Base-by-base conservation (phyloP, 306 rosid genomes). In the Vicia villosa region DNA sequence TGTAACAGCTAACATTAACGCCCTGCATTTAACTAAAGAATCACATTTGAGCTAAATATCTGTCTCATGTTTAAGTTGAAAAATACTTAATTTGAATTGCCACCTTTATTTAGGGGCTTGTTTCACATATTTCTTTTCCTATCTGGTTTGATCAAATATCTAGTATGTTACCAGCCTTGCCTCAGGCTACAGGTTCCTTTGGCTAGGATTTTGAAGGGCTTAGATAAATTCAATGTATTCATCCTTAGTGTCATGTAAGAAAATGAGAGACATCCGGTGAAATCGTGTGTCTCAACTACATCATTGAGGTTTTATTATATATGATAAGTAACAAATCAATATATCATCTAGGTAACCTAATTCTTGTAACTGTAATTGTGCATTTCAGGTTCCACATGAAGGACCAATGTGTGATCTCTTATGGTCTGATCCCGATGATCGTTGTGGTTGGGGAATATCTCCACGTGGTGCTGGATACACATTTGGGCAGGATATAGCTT, bases 381-480 rank as follows among this genome's bases (percentile, higher is more conserved):
- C 66, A 40, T 74, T 81, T 37, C 85, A 93, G 98, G 97, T 93
- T 79, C 98, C 98, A 3, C 98, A 93, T 49, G 98, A 93, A 83
- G 98, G 98, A 57, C 98, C 97, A 3, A 93, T 93, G 98, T 93
- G 98, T 47, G 98, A 93, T 73, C 96, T 93, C 68, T 81, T 93
- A 65, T 93, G 98, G 98, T 93, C 98, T 64, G 98, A 93, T 80
- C 98, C 98, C 17, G 98, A 93, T 70, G 98, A 93, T 78, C 97
- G 98, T 21, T 93, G 98, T 74, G 98, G 98, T 16, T 93, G 98
- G 98, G 98, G 98, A 56, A 90, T 93, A 81, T 93, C 98, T 66
- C 98, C 98, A 15, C 98, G 98, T 45, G 98, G 98, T 64, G 98
- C 98, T 38, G 98, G 98, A 13, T 93, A 93, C 85, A 93, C 98